Evolutionary conservation across 2,329 filamentous ascomycete species (phyloP), one percentile per base, ranked within the genome.

Genomic region (Beauveria varroae): DNA sequence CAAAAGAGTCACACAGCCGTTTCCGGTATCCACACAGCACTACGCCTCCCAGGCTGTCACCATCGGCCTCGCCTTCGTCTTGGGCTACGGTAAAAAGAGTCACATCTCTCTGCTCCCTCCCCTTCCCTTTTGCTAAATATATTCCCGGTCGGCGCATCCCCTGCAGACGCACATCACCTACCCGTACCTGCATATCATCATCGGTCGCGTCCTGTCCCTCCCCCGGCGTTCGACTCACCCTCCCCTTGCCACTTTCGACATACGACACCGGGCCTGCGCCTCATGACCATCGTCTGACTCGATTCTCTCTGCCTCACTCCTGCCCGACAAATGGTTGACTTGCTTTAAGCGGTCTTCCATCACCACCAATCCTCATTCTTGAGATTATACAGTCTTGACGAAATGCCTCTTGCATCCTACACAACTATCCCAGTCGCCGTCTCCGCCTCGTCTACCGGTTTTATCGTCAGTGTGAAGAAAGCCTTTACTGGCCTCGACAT

Each of bases 391-490:
- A 74, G 72, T 69, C 71, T 71, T 73, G 66, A 68, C 73, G 84
- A 77, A 70, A 87, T 87, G 84, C 79, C 77, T 81, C 71, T 84
- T 84, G 79, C 75, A 78, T 76, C 73, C 74, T 73, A 72, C 68
- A 69, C 68, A 69, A 67, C 72, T 67, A 77, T 75, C 77, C 80
- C 83, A 86, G 84, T 86, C 83, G 83, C 79, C 81, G 77, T 82
- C 82, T 81, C 78, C 75, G 81, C 78, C 76, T 78, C 76, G 82
- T 84, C 80, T 72, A 78, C 82, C 82, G 81, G 82, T 82, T 74
- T 78, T 72, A 78, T 83, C 78, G 73, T 78, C 77, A 73, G 78
- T 82, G 78, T 79, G 80, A 78, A 77, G 72, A 75, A 74, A 73
- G 75, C 73, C 65, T 63, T 65, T 74, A 69, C 69, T 70, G 71